Conservation (phyloP, 163 green algal genomes). For the Chlamydomonas reinhardtii region DNA sequence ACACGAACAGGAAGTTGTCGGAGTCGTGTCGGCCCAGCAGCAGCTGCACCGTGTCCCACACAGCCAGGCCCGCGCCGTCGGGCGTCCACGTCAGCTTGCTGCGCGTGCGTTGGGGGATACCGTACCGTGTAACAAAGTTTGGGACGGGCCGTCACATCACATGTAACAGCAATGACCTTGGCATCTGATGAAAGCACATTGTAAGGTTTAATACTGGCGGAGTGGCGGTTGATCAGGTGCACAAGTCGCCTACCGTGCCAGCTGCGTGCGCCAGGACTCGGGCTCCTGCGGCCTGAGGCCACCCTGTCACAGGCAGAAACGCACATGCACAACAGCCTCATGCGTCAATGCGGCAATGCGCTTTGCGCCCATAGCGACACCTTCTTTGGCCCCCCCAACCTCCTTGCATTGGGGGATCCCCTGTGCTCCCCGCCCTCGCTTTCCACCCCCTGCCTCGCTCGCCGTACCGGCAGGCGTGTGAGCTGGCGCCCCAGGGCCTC, state of each 20-base stretch:
- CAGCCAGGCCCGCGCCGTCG: constrained; percentile 13
- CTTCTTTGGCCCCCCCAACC: too few species aligned
- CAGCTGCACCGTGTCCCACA: constrained; percentile 43
- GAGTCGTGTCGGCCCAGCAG: constrained; percentile 67
- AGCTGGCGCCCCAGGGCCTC: not conserved
- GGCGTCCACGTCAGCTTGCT: constrained; percentile 16
- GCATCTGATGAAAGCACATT: too few species aligned
- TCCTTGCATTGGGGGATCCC: too few species aligned
- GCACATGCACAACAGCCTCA: too few species aligned
- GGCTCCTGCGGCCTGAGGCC: constrained; percentile 29
- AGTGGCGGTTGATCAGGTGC: too few species aligned
- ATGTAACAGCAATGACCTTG: too few species aligned
- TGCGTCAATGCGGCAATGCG: too few species aligned
- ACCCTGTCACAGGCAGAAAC: not conserved
- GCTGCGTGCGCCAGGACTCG: constrained; percentile 22
- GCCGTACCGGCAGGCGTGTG: constrained; percentile 19
- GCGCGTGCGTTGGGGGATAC: too few species aligned
- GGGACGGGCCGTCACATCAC: too few species aligned
- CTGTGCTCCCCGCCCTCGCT: not conserved
- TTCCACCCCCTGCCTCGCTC: not conserved
- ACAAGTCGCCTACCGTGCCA: constrained; percentile 28
- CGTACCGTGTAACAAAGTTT: too few species aligned
- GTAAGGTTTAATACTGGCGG: too few species aligned
- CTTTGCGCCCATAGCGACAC: too few species aligned
- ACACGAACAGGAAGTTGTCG: constrained; percentile 86